A percentile compares a stretch with the other conserved stretches of the same genome.
These are phyloP conservation scores for Aspergillus campestris DNA, from an alignment of 495 filamentous ascomycete species.

Conservation along the genomic window DNA sequence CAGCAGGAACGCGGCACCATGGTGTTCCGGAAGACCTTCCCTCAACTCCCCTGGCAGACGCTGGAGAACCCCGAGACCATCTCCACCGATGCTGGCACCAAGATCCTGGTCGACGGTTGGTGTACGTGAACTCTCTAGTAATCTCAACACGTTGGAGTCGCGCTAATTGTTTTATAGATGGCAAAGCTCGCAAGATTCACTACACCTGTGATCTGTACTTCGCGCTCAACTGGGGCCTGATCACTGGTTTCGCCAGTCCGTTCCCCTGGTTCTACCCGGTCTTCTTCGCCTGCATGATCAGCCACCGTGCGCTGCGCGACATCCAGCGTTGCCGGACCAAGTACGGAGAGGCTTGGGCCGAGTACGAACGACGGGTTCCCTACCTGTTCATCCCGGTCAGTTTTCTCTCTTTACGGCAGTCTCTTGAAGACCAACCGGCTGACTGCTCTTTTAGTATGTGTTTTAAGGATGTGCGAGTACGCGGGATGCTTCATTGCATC, in stretches of 20 bases:
- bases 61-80: slow-evolving; percentile 84
- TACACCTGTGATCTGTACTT: slow-evolving; percentile 90
- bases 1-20: slow-evolving; percentile 68
- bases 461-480: slow-evolving; percentile 6
- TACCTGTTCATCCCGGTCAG: slow-evolving; percentile 95
- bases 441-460: slow-evolving; percentile 6
- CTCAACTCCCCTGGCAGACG: slow-evolving; percentile 86
- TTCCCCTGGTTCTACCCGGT: slow-evolving; percentile 97
- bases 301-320: slow-evolving; percentile 79
- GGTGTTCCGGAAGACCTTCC: slow-evolving; percentile 72
- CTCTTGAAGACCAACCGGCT: not conserved
- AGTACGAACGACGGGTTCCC: slow-evolving; percentile 83
- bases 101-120: slow-evolving; percentile 85
- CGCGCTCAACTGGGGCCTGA: slow-evolving; percentile 52
- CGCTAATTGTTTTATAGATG: slow-evolving; percentile 36
- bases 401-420: slow-evolving; percentile 11
- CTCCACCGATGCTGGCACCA: slow-evolving; percentile 65
- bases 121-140: slow-evolving; percentile 39
- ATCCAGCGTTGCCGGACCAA: slow-evolving; percentile 74
- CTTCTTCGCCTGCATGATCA: slow-evolving; percentile 89
- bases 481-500: too few relatives aligned
- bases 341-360: slow-evolving; percentile 86
- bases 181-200: slow-evolving; percentile 87
- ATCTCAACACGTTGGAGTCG: not conserved
- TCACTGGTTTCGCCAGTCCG: slow-evolving; percentile 64